Base-by-base conservation (phyloP, 192 early-diverging fungal species). In the Coemansia sp. region DNA sequence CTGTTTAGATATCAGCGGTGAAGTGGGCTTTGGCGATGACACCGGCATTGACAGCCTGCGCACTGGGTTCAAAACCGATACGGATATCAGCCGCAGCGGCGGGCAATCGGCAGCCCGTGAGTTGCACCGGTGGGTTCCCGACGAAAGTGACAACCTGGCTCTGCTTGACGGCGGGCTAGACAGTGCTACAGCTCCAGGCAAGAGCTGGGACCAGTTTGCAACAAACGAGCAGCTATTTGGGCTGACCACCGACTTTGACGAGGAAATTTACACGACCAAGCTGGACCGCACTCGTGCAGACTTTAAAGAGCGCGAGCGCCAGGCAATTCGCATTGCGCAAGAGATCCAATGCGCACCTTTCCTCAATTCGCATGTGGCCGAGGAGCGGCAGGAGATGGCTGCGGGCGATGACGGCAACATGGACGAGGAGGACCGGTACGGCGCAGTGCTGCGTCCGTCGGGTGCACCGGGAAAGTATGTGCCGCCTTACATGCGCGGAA, bases 191-290 rank as follows among this genome's bases (percentile, higher is more conserved):
- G 62, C 25, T 6, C 44, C 47, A 2, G 53, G 65, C 17, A 58
- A 64, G 49, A 64, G 74, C 17, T 99, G 97, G 97, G 95, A 99
- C 75, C 97, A 99, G 73, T 99, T 99, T 86, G 91, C 87, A 4
- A 90, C 85, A 3, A 99, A 99, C 66, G 93, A 96, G 73, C 72
- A 83, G 61, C 83, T 93, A 46, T 99, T 99, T 87, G 97, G 97
- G 1, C 86, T 99, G 50, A 92, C 84, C 5, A 95, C 96, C 4
- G 94, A 99, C 73, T 99, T 93, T 82, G 83, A 97, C 66, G 95
- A 97, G 60, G 94, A 96, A 54, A 74, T 99, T 3, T 99, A 99
- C 73, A 99, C 97, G 2, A 99, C 97, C 6, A 87, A 84, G 23
- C 79, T 99, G 55, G 94, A 99, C 68, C 82, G 90, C 57, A 84